Base-by-base conservation (phyloP, 352 stramenopile species). In the Phytophthora colocasiae region DNA sequence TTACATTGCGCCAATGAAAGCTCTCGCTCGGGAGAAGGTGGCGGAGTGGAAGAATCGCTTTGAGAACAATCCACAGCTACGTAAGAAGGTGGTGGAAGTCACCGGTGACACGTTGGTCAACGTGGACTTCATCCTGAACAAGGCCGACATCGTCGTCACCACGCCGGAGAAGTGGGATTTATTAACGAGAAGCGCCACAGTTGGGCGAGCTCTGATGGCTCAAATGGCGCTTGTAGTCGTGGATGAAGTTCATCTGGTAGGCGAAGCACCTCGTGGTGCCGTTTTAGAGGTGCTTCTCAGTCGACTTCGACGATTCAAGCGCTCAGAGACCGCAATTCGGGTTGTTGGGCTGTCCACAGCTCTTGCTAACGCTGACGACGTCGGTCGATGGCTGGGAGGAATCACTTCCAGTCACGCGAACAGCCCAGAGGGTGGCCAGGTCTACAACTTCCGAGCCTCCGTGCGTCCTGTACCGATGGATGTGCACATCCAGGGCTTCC, bases 131-230 rank as follows among this genome's bases (percentile, higher is more conserved):
- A 71, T 97, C 11, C 69, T 99, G 15, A 91, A 92, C 38, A 89
- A 90, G n/a, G 90, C 96, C 1, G 93, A 98, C 62, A 95, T 99
- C 32, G 87, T 99, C 14, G 91, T 99, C 24, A 98, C 97, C 39
- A 99, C 98, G 6, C 96, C 97, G 2, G 97, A 99, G 59, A 99
- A 99, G 66, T 99, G 96, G 96, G 98, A 99, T 78, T 70, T 98
- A 7, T 87, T 99, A 43, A 99, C 96, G 27, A 83, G 98, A 60
- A 92, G 89, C 36, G 98, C 88, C 75, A 72, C 81, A 19, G 74
- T 94, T 36, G 83, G 88, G 26, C 77, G 86, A 2, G 63, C 64
- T 38, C 72, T 96, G 48, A 93, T 94, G 79, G 57, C 69, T 65
- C 78, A 73, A 72, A 90, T 85, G 61, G 84, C 77, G 52, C 85